These are phyloP conservation scores for Erucastrum elatum DNA, from an alignment of 345 rosid species.

Conservation along the genomic window DNA sequence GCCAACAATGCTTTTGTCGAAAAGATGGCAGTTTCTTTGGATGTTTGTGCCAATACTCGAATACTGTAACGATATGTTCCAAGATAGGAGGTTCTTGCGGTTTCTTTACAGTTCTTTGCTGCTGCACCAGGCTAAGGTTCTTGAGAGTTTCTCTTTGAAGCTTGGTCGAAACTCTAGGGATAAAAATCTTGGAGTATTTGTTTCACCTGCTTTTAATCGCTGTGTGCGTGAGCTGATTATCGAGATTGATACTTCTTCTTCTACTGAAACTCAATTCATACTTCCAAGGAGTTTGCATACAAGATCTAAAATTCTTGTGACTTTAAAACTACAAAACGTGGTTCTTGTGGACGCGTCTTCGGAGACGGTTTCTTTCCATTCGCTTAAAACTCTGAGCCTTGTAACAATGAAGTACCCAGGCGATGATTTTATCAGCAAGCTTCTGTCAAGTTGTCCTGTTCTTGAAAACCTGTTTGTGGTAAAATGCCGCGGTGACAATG, in stretches of 20 bases:
- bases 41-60: neutral
- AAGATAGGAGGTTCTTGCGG: neutral
- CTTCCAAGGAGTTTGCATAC: neutral
- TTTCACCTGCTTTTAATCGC: neutral
- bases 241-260: neutral
- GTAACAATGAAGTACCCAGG: neutral
- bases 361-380: neutral
- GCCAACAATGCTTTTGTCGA: neutral
- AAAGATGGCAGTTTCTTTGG: neutral
- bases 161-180: neutral
- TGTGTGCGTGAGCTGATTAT: neutral
- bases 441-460: constrained; percentile 28
- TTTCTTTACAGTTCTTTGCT: constrained; percentile 8
- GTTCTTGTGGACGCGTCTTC: neutral
- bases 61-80: neutral
- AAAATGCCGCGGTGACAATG: neutral
- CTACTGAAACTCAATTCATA: neutral
- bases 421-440: neutral
- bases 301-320: constrained; percentile 1
- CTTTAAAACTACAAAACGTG: neutral
- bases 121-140: neutral
- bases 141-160: neutral
- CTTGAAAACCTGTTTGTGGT: constrained; percentile 16
- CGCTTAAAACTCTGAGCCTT: constrained; percentile 16
- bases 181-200: neutral